Conservation (phyloP, 306 rosid species). For the Bauhinia variegata region DNA sequence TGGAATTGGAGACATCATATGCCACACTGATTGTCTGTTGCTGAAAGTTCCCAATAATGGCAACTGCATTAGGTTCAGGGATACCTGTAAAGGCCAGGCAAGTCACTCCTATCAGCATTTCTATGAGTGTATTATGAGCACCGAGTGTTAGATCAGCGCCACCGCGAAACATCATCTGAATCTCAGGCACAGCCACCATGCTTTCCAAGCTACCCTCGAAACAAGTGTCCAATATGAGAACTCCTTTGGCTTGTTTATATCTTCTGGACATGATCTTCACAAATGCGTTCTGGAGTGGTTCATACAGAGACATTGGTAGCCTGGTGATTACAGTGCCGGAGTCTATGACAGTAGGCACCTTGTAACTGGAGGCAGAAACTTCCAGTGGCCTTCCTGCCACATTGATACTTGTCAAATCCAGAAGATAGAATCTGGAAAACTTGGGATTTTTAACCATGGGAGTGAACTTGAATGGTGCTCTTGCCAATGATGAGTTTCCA, state of each 20-base stretch:
- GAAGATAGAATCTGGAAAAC: conserved; percentile 46
- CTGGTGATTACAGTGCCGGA: conserved; percentile 72
- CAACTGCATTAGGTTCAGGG: background rate
- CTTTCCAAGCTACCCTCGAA: conserved; percentile 44
- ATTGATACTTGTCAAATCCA: conserved; percentile 42
- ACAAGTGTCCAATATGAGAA: conserved; percentile 59
- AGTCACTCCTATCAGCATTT: conserved; percentile 35
- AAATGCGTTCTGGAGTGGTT: conserved; percentile 44
- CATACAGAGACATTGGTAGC: conserved; percentile 50
- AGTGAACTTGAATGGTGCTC: conserved; percentile 53
- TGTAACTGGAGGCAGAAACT: conserved; percentile 50
- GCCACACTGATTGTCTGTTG: conserved; percentile 56
- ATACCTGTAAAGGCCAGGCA: conserved; percentile 60
- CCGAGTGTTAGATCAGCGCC: conserved; percentile 49
- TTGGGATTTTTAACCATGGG: conserved; percentile 46
- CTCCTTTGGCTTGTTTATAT: conserved; percentile 38
- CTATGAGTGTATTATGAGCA: conserved; percentile 43
- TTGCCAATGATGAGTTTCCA: conserved; percentile 50
- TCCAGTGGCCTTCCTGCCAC: conserved; percentile 54
- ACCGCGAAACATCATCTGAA: conserved; percentile 46
- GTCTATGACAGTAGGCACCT: conserved; percentile 63
- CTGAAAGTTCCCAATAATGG: conserved; percentile 65
- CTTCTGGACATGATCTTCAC: conserved; percentile 48
- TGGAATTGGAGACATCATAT: conserved; percentile 61
- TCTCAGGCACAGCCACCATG: conserved; percentile 39